Evolutionary conservation across 2,329 filamentous ascomycete species (phyloP), one percentile per base, ranked within the genome.

Genomic region (Dactylonectria macrodidyma): DNA sequence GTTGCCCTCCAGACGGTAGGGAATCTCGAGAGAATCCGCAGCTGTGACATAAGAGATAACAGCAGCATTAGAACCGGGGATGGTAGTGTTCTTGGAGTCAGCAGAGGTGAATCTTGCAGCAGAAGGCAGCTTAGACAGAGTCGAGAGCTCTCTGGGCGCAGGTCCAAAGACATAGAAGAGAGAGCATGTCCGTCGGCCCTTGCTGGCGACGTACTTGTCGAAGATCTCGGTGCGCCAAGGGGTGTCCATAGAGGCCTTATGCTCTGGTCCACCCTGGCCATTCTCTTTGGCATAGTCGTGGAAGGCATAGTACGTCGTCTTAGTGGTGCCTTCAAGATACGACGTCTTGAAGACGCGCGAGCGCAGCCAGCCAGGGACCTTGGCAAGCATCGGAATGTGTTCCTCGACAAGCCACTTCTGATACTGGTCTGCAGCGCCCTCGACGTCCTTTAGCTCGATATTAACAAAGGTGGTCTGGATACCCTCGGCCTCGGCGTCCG

Each of bases 91-190:
- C 65, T 81, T 81, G 3, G 82, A 82, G 70, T 92, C 89, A 2
- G 86, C 81, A 0, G 87, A 88, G 1, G 82, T 81, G 76, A 90
- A 92, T 0, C 84, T 79, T 0, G 85, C 83, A 0, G 78, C 75
- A 1, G 84, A 81, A 3, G 86, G 83, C 4, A 88, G 81, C 1
- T 80, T 80, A 1, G 87, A 83, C 1, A 94, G 81, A 6, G 88
- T 85, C 1, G 84, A 74, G 3, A 95, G 84, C 71, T 95, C 92
- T 26, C 93, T 87, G 0, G 93, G 90, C 0, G 89, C 93, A 0
- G 92, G 88, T 0, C 93, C 93, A 76, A 97, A 97, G 11, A 92
- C 90, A 79, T 96, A 95, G 79, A 93, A 93, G 69, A 95, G 88
- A 38, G 88, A 84, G 80, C 93, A 96, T 0, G 86, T 85, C 19